Conservation (phyloP, 2,329 filamentous ascomycete species). For the Sporothrix phasma region DNA sequence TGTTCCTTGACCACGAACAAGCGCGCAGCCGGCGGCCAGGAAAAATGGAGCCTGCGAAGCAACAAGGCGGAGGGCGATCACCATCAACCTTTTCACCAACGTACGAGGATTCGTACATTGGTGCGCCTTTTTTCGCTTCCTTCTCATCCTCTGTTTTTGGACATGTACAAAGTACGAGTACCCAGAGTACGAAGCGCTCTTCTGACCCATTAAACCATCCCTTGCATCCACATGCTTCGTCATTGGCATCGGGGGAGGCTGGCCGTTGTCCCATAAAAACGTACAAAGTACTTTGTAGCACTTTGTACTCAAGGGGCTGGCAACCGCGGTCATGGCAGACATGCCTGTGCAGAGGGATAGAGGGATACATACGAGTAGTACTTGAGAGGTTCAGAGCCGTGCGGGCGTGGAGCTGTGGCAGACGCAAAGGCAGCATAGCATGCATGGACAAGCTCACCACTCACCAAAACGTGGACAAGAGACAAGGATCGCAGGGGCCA, state of each 20-base stretch:
- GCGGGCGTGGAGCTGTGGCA: too few species aligned
- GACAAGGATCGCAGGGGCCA: background rate
- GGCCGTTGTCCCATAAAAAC: background rate
- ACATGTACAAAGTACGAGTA: too few species aligned
- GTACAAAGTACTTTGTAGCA: too few species aligned
- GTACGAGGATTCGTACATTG: background rate
- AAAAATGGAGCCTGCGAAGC: background rate
- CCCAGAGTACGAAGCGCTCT: too few species aligned
- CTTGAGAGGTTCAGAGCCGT: too few species aligned
- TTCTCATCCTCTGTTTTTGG: background rate
- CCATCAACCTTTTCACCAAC: background rate
- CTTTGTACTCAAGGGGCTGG: too few species aligned
- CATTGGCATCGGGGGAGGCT: background rate
- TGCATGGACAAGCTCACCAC: too few species aligned
- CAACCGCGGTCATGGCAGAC: too few species aligned
- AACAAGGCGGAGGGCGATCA: background rate
- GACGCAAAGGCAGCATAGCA: too few species aligned
- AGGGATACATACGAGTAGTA: too few species aligned
- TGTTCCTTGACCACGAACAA: background rate
- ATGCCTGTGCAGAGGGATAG: too few species aligned
- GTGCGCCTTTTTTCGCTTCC: background rate
- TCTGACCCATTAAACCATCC: background rate
- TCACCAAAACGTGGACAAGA: background rate
- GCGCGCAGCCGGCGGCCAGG: background rate
- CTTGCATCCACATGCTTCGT: slow-evolving; percentile 1